Base-by-base conservation (phyloP, 306 rosid genomes). In the Elaeagnus macrophylla region DNA sequence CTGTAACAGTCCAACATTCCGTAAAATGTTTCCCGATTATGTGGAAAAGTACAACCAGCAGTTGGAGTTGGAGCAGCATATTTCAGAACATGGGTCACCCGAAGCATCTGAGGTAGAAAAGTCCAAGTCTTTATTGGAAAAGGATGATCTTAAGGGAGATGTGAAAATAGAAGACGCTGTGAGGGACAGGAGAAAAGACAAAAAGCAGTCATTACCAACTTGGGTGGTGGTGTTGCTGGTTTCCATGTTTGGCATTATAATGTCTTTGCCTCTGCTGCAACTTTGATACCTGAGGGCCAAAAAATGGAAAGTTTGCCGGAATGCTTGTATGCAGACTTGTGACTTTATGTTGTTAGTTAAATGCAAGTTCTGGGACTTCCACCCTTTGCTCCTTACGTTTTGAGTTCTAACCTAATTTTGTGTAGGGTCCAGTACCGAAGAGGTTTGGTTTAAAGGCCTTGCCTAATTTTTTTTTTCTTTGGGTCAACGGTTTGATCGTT, bases 221-320 rank as follows among this genome's bases (percentile, higher is more conserved):
- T 91, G 99, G 99, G 61, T 91, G 96, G 63, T 87, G 89, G 61
- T 91, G 37, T 63, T 91, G 72, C 87, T 91, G 35, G 61, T 91
- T 72, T 91, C 99, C 60, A 69, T 84, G 70, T 87, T 87, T 51
- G 96, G 99, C 51, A 68, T 91, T 53, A 83, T 91, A 53, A 91
- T 91, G 99, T 93, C 99, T 5, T 72, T 91, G 62, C 99, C 99
- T 36, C 75, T 91, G 60, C 95, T 91, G 65, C 99, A 91, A 81
- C 91, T 84, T 44, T 91, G 75, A 77, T 56, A 67, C 38, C 47
- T 3, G 38, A 45, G 65, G 47, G 25, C 49, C 32, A 40, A 10
- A 9, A 61, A 67, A 60, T 54, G 62, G 60, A 62, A 56, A 45
- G 57, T 59, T 41, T 60, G 37, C 57, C 32, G 32, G 32, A 5